These are phyloP conservation scores for Salix arbutifolia DNA, from an alignment of 345 rosid genomes.

Conservation along the genomic window DNA sequence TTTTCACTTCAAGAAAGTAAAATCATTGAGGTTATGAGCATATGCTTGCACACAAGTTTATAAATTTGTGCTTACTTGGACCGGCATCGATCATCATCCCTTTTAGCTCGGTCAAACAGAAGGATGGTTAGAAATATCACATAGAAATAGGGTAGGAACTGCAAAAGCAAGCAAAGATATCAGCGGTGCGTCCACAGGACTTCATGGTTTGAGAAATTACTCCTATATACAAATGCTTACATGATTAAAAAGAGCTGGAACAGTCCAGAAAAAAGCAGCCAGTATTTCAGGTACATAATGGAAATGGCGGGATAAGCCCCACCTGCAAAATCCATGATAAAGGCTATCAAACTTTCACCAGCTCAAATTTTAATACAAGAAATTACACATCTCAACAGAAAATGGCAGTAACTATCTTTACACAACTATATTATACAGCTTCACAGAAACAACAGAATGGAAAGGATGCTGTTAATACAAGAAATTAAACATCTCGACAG, in stretches of 20 bases:
- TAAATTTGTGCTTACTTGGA: constrained; percentile 59
- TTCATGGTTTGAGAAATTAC: neutral
- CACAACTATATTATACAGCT: neutral
- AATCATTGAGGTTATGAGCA: too few relatives aligned
- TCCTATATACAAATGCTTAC: constrained; percentile 36
- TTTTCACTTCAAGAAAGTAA: too few relatives aligned
- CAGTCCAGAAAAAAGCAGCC: constrained; percentile 91
- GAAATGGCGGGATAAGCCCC: constrained; percentile 94
- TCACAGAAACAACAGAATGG: neutral
- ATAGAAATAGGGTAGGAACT: constrained; percentile 94
- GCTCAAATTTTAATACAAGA: neutral
- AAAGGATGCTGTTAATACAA: too few relatives aligned
- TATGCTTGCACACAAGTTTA: neutral
- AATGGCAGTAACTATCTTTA: neutral
- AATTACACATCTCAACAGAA: neutral
- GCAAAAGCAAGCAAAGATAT: constrained; percentile 21
- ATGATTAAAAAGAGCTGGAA: constrained; percentile 79
- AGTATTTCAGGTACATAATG: constrained; percentile 92
- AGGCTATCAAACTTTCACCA: constrained; percentile 1
- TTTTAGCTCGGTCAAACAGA: constrained; percentile 86
- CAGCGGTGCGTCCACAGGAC: neutral
- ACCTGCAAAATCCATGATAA: constrained; percentile 45
- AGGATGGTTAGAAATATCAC: constrained; percentile 83
- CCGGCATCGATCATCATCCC: constrained; percentile 91
- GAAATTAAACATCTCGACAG: too few relatives aligned